These are phyloP conservation scores for Yamadazyma triangularis DNA, from an alignment of 1,139 yeast species.

Conservation along the genomic window DNA sequence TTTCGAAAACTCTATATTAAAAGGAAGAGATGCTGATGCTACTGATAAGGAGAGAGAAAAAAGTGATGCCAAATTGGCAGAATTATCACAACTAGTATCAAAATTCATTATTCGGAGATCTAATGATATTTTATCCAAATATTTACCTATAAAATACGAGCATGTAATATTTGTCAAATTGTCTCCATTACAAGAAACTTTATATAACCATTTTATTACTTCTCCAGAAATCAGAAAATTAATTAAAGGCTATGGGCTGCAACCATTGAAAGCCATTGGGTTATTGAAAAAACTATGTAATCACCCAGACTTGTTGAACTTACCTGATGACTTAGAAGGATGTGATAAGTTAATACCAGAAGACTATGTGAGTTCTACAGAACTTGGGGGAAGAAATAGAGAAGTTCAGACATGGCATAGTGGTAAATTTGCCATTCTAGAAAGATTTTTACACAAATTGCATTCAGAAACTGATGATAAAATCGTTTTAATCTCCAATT, in stretches of 20 bases:
- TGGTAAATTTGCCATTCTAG: constrained; percentile 62
- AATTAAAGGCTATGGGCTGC: constrained; percentile 69
- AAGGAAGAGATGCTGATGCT: constrained; percentile 89
- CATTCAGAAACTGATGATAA: constrained; percentile 83
- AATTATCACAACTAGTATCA: constrained; percentile 73
- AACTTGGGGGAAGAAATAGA: constrained; percentile 38
- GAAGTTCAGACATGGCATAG: constrained; percentile 59
- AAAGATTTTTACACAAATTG: constrained; percentile 73
- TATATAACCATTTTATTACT: constrained; percentile 72
- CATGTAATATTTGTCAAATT: constrained; percentile 89
- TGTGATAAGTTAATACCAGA: constrained; percentile 64
- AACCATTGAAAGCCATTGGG: constrained; percentile 89
- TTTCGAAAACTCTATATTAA: constrained; percentile 73
- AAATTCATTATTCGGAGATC: constrained; percentile 92
- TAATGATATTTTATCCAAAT: constrained; percentile 89
- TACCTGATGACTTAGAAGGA: constrained; percentile 77
- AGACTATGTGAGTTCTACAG: constrained; percentile 46
- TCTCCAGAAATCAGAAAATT: constrained; percentile 75
- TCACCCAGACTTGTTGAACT: constrained; percentile 79
- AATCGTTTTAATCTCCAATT: constrained; percentile 89
- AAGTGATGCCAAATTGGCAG: constrained; percentile 71
- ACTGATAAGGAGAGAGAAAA: constrained; percentile 68
- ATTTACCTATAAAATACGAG: constrained; percentile 91
- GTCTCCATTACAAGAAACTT: constrained; percentile 67
- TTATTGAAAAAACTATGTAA: constrained; percentile 84